These are phyloP conservation scores for Lophiostoma macrostomum DNA, from an alignment of 495 filamentous ascomycete genomes.

Conservation along the genomic window DNA sequence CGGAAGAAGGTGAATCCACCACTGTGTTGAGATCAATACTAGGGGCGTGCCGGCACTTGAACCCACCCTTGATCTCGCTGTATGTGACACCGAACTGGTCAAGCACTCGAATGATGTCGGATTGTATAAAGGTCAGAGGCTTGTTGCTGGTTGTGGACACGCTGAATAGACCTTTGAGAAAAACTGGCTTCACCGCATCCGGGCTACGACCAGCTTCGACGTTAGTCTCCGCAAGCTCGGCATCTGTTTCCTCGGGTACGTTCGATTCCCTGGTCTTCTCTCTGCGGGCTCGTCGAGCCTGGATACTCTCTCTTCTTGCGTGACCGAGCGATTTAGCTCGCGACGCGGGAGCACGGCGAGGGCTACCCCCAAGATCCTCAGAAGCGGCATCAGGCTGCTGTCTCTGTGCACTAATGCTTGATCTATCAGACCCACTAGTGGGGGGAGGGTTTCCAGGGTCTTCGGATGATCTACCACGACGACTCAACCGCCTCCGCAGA, in stretches of 20 bases:
- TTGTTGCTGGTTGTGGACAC: slow-evolving; percentile 95
- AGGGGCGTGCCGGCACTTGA: slow-evolving; percentile 80
- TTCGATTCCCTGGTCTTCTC: slow-evolving; percentile 65
- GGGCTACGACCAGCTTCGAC: slow-evolving; percentile 47
- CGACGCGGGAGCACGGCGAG: slow-evolving; percentile 55
- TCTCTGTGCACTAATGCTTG: slow-evolving; percentile 47
- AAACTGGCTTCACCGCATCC: slow-evolving; percentile 82
- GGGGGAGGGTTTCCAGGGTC: slow-evolving; percentile 59
- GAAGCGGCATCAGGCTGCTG: slow-evolving; percentile 42
- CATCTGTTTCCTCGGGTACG: slow-evolving; percentile 78
- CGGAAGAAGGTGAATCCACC: slow-evolving; percentile 35
- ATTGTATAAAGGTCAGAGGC: slow-evolving; percentile 75
- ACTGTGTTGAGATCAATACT: slow-evolving; percentile 83
- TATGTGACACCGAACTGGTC: slow-evolving; percentile 85
- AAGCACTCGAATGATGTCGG: slow-evolving; percentile 89
- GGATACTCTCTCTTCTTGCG: slow-evolving; percentile 83
- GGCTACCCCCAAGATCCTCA: slow-evolving; percentile 46
- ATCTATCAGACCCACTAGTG: slow-evolving; percentile 78
- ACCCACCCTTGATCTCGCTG: slow-evolving; percentile 88
- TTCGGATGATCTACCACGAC: slow-evolving; percentile 56
- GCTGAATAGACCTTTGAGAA: slow-evolving; percentile 95
- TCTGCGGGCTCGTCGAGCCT: slow-evolving; percentile 69
- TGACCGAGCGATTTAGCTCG: slow-evolving; percentile 90
- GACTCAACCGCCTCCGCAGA: slow-evolving; percentile 59
- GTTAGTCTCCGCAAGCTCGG: slow-evolving; percentile 50